Base-by-base conservation (phyloP, 2,329 filamentous ascomycete species). In the Paraconiothyrium sp. region DNA sequence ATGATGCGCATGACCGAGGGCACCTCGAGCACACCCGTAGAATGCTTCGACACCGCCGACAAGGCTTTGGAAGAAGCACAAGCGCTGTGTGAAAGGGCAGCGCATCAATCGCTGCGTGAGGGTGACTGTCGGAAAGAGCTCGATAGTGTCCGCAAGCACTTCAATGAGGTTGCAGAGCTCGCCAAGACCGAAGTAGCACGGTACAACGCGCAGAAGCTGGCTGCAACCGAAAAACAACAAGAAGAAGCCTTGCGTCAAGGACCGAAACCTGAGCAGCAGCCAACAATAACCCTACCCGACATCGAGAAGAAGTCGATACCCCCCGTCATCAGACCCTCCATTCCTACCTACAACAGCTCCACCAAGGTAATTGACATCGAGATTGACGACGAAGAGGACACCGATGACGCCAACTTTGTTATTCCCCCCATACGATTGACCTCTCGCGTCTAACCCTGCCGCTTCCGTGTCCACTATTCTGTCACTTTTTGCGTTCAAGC, bases 71-170 rank as follows among this genome's bases (percentile, higher is more conserved):
- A 97, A 74, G 87, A 88, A 65, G 91, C 92, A 5, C 93, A 97
- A 76, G 86, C 85, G 59, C 87, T 93, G 70, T 96, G 92, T 75
- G 94, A 97, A 80, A 89, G 89, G 57, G 94, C 91, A 2, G 94
- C 94, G 0, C 93, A 97, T 73, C 92, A 96, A 72, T 93, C 95
- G 63, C 83, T 97, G n/a, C 88, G 94, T 27, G 91, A 93, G 57
- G 94, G 93, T 11, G 90, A 95, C 72, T 97, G 94, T 78, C 85
- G 83, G n/a, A 85, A 88, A 20, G 92, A 97, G 76, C 85, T 97
- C 43, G 83, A 84, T 30, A 89, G 88, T 50, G 90, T 94, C 57
- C 87, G 89, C 72, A 82, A 84, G 60, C 87, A 88, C 16, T 85
- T 96, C 47, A 79, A 80, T 9, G 85, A 89, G 58, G 88, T 93